Evolutionary conservation across 768 basidiomycete genomes (phyloP).

Genomic region (Pleurotus cornucopiae): DNA sequence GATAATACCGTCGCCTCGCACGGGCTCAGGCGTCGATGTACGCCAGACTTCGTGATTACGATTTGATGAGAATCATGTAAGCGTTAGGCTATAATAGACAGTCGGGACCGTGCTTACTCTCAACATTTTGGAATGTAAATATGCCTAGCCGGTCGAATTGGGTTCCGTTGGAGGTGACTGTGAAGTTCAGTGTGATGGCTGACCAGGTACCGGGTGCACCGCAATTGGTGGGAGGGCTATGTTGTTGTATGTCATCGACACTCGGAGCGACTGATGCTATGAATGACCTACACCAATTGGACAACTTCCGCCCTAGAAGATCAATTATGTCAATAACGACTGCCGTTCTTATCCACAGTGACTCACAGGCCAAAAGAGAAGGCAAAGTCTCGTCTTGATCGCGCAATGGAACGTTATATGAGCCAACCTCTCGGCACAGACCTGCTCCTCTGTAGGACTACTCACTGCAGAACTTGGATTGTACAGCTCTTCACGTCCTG

Average conservation of each 20-base stretch:
- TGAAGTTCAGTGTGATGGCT: constrained; percentile 71
- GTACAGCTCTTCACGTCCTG: constrained; percentile 58
- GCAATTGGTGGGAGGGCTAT: constrained; percentile 69
- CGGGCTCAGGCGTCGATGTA: constrained; percentile 78
- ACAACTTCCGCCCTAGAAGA: constrained; percentile 56
- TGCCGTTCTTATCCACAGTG: neutral
- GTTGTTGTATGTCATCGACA: neutral
- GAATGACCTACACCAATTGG: constrained; percentile 45
- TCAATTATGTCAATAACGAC: neutral
- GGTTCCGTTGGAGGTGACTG: constrained; percentile 73
- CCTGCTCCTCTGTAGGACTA: neutral
- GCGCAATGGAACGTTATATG: neutral
- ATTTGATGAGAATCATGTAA: too few relatives aligned
- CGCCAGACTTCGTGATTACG: constrained; percentile 55
- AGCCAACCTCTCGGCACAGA: too few relatives aligned
- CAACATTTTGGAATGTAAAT: constrained; percentile 75
- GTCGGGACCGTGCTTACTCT: constrained; percentile 42
- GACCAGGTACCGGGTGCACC: constrained; percentile 71
- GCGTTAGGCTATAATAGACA: too few relatives aligned
- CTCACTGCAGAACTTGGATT: constrained; percentile 58
- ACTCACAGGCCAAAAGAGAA: constrained; percentile 65
- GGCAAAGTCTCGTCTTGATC: constrained; percentile 61
- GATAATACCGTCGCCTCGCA: constrained; percentile 59
- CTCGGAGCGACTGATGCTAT: neutral
- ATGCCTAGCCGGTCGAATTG: constrained; percentile 71